Evolutionary conservation across 495 filamentous ascomycete species (phyloP), one percentile per base, ranked within the genome.

Genomic region (Penicillium diatomitis): DNA sequence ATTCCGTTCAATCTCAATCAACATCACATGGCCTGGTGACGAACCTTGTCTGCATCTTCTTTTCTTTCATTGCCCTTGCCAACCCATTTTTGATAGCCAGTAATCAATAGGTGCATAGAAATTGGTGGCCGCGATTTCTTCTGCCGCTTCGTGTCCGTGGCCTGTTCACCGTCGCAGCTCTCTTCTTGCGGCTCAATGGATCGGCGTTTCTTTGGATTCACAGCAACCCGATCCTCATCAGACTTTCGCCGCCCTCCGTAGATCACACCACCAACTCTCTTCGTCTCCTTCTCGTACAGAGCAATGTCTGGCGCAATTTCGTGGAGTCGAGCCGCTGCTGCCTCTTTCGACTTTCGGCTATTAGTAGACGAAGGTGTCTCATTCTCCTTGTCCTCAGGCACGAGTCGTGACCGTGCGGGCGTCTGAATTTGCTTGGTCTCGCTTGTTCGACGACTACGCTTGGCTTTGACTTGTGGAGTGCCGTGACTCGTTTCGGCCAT

Each of bases 231-330:
- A 49, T 78, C 76, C 40, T 71, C 70, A 46, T 77, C 75, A 8
- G 65, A 75, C 32, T 72, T 72, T n/a, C 73, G 70, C 50, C 76
- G 63, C 7, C 83, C 80, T 30, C 88, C 90, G 45, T 89, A 86
- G 57, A 87, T 85, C 2, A 89, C 79, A 34, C 84, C 82, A n/a
- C 89, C 90, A 37, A 86, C 85, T 20, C 81, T 80, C 70, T 92
- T 95, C 72, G 74, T 88, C 65, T 99, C 92, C 58, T 95, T 96
- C 62, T 99, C 85, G 60, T 90, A 96, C 44, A 90, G 70, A 6
- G 83, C 84, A 53, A 96, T 87, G 64, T 96, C 92, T 0, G 81
- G 76, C 7, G 87, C 89, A 28, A 86, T 66, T 27, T 81, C 77
- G 44, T 92, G 88, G 3, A 97, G 68, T 45, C 76, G 82, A 4